A percentile compares a stretch with the other conserved stretches of the same genome.
Evolutionary conservation across 1,139 yeast species (phyloP).

Genomic region (Blastobotrys capitulatus): DNA sequence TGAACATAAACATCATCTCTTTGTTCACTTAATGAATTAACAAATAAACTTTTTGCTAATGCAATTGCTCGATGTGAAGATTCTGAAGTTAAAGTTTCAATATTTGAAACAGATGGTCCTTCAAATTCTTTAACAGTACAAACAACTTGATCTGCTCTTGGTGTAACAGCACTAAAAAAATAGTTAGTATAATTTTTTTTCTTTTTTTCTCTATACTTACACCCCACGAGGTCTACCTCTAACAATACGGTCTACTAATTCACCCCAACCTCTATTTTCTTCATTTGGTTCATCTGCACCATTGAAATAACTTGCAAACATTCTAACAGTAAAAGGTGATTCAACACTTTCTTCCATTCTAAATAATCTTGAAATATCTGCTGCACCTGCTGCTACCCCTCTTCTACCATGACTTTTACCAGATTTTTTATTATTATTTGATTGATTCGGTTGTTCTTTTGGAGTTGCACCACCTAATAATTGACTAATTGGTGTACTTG

Average conservation of each 20-base stretch:
- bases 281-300: constrained; percentile 24
- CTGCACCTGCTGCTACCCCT: constrained; percentile 86
- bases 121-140: constrained; percentile 72
- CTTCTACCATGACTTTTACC: constrained; percentile 45
- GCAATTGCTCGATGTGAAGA: constrained; percentile 29
- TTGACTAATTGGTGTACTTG: constrained; percentile 4
- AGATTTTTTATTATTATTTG: not conserved
- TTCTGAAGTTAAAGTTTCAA: constrained; percentile 39
- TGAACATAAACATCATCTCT: constrained; percentile 29
- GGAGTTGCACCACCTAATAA: constrained; percentile 6
- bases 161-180: constrained; percentile 48
- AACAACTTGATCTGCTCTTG: constrained; percentile 69
- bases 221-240: constrained; percentile 73
- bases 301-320: constrained; percentile 63
- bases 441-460: not conserved
- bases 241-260: constrained; percentile 70
- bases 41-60: constrained; percentile 26
- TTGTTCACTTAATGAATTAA: constrained; percentile 25
- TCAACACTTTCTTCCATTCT: constrained; percentile 59
- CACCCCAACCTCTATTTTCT: constrained; percentile 84
- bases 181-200: constrained; percentile 10
- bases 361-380: constrained; percentile 77
- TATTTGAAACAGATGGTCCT: constrained; percentile 43
- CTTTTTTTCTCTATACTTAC: constrained; percentile 14
- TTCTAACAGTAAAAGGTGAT: constrained; percentile 63